Evolutionary conservation across 106 monocot species (phyloP), one percentile per base, ranked within the genome.

Genomic region (Hemerocallis citrina): DNA sequence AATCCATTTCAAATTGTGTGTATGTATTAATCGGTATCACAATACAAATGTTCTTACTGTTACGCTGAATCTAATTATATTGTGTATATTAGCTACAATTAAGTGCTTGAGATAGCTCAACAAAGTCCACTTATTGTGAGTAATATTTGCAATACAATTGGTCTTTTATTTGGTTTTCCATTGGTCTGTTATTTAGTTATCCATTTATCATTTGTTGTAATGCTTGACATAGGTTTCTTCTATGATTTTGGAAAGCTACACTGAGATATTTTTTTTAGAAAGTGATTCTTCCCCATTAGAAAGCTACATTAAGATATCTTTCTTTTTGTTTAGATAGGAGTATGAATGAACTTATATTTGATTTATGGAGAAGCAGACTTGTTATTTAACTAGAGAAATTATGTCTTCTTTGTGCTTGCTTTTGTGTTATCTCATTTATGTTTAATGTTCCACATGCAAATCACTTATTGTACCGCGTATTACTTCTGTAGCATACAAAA

Each of bases 401-500:
- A 0, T 55, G 46, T 46, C 25, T 25, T 25, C 2, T 50, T 50
- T 1, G 2, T 23, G 46, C 22, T 25, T 32, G 8, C 17, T 37
- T 47, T 25, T 25, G 23, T 50, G 13, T 50, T 22, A 23, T 50
- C 13, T 25, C 49, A 50, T 50, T 50, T 7, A 10, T 24, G 1
- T 10, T 12, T 24, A 22, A 22, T 30, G 11, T 21, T 55, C 25
- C 33, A 6, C 0, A 16, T 3, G 11, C 23, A 22, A n/a, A 42
- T 55, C 44, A 22, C 21, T 56, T 31, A 57, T 12, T 41, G 38
- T 11, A 30, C 9, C 6, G 42, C 11, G 10, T 62, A 14, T 27
- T 21, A n/a, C 6, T 39, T 72, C 7, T 61, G 28, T 69, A 96
- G 96, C 69, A 73, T 95, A 66, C 83, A 81, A 51, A 95, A 95